Evolutionary conservation across 352 stramenopile species (phyloP).

Genomic region (Globisporangium nunn): DNA sequence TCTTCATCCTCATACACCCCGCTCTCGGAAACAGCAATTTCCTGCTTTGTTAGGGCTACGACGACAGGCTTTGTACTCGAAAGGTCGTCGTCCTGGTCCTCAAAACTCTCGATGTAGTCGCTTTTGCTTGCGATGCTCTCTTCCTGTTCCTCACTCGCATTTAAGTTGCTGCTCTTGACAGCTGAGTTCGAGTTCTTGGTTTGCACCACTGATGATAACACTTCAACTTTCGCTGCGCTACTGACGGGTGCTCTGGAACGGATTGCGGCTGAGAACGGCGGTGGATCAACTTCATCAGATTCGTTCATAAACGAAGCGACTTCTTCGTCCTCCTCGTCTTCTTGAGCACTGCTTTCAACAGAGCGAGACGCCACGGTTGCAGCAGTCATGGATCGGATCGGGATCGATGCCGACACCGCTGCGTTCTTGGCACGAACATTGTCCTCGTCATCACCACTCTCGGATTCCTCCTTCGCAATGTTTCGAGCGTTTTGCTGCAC

Average conservation of each 20-base stretch:
- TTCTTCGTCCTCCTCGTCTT: slow-evolving; percentile 10
- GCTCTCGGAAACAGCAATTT: slow-evolving; percentile 25
- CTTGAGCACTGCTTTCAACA: slow-evolving; percentile 6
- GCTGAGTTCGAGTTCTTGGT: neutral
- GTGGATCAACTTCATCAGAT: slow-evolving; percentile 10
- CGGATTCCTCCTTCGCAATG: neutral
- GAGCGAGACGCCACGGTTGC: neutral
- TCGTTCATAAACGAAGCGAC: slow-evolving; percentile 13
- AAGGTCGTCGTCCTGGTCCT: neutral
- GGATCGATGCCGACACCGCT: neutral
- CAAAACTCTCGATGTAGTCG: slow-evolving; percentile 16
- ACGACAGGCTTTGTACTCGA: neutral
- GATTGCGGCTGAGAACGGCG: slow-evolving; percentile 9
- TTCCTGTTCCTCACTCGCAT: slow-evolving; percentile 12
- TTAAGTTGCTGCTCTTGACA: neutral
- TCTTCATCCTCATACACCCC: slow-evolving; percentile 40
- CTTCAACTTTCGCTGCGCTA: neutral
- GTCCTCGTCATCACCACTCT: slow-evolving; percentile 6
- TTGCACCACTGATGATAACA: neutral
- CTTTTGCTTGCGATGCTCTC: slow-evolving; percentile 32
- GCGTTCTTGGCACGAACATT: neutral
- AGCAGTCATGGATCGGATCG: neutral
- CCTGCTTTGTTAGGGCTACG: neutral
- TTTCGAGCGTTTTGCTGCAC: neutral
- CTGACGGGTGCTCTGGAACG: neutral